These are phyloP conservation scores for Heritiera fomes DNA, from an alignment of 345 rosid genomes.

Conservation along the genomic window DNA sequence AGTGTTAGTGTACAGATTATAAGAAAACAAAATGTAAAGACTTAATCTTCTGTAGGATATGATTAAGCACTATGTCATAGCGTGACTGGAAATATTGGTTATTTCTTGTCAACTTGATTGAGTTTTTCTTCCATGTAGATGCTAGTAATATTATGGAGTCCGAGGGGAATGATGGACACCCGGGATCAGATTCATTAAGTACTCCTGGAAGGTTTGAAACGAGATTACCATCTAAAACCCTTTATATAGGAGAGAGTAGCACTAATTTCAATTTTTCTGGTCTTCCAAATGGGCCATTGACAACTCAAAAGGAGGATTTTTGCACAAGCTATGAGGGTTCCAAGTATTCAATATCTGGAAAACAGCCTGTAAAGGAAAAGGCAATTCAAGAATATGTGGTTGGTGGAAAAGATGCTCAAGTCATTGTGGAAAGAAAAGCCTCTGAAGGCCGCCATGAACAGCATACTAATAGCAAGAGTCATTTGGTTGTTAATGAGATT, in stretches of 20 bases:
- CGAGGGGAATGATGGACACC: slow-evolving; percentile 22
- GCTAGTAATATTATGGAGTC: slow-evolving; percentile 35
- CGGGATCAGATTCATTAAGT: slow-evolving; percentile 25
- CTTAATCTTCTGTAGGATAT: background rate
- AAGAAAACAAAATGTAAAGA: slow-evolving; percentile 7
- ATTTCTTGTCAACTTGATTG: slow-evolving; percentile 26
- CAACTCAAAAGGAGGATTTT: background rate
- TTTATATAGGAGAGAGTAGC: background rate
- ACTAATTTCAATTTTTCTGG: background rate
- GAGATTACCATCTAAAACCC: background rate
- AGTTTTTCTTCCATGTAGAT: slow-evolving; percentile 52
- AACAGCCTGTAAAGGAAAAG: background rate
- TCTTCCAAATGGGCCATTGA: background rate
- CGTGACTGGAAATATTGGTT: slow-evolving; percentile 9
- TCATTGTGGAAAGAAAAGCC: background rate
- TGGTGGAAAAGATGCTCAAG: slow-evolving; percentile 5
- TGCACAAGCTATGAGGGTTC: background rate
- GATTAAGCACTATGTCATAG: background rate
- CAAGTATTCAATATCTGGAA: background rate
- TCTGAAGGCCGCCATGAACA: slow-evolving; percentile 17
- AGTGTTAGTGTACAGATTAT: background rate
- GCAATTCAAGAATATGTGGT: background rate
- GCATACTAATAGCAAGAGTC: slow-evolving; percentile 13
- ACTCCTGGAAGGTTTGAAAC: slow-evolving; percentile 5
- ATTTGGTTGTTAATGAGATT: slow-evolving; percentile 21